Evolutionary conservation across 78 protist species (phyloP).

Genomic region (Dictyostelium firmibasis): DNA sequence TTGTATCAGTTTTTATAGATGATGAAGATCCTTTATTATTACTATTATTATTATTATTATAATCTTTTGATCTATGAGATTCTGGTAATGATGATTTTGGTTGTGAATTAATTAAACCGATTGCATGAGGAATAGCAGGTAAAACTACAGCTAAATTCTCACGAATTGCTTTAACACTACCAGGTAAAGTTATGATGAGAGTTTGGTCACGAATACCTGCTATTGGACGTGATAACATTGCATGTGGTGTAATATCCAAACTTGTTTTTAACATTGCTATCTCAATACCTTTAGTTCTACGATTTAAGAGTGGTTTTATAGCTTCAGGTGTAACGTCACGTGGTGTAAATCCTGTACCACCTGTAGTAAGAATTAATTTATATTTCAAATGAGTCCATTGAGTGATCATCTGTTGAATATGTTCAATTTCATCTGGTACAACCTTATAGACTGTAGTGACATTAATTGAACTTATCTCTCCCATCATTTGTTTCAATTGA

Average conservation of each 20-base stretch:
- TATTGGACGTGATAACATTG: conserved; percentile 62
- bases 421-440: conserved; percentile 55
- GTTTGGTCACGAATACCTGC: conserved; percentile 67
- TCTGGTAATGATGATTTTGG: conserved; percentile 17
- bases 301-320: conserved; percentile 44
- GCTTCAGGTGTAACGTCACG: conserved; percentile 80
- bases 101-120: neutral
- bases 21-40: too few relatives aligned
- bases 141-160: conserved; percentile 37
- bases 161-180: conserved; percentile 75
- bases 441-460: conserved; percentile 25
- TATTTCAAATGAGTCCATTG: conserved; percentile 20
- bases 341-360: conserved; percentile 80
- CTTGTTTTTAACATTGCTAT: conserved; percentile 63
- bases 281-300: conserved; percentile 45
- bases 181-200: conserved; percentile 64
- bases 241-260: conserved; percentile 65
- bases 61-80: conserved; percentile 15
- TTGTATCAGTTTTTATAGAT: neutral
- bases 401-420: conserved; percentile 17
- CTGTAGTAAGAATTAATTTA: conserved; percentile 66
- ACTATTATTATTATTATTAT: neutral
- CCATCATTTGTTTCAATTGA: conserved; percentile 18
- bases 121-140: conserved; percentile 69
- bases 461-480: neutral